These are phyloP conservation scores for Vaccinium myrtillus DNA, from an alignment of 148 eudicot species.

Conservation along the genomic window DNA sequence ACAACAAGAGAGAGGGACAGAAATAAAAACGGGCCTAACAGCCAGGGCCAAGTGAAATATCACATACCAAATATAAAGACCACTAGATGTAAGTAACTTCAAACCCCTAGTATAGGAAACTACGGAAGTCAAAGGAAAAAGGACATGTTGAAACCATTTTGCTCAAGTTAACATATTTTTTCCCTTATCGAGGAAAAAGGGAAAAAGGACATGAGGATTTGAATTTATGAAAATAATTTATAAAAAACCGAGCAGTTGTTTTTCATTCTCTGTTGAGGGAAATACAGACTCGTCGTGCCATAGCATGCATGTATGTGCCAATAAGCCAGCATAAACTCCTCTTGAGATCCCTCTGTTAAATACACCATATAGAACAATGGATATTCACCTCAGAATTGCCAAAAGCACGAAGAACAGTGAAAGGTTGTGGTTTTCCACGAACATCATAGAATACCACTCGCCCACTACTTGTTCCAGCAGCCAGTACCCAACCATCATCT, in stretches of 20 bases:
- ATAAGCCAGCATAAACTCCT: background rate
- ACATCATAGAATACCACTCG: slow-evolving; percentile 87
- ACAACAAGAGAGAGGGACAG: background rate
- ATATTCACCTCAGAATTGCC: slow-evolving; percentile 73
- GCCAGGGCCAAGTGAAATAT: background rate
- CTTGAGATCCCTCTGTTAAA: background rate
- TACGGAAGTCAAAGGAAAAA: background rate
- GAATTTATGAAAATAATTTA: background rate
- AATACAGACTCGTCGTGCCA: background rate
- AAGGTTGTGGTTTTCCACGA: slow-evolving; percentile 91
- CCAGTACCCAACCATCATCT: slow-evolving; percentile 88
- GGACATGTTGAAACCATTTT: no score
- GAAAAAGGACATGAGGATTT: background rate
- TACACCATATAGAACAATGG: background rate
- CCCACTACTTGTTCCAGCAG: slow-evolving; percentile 93
- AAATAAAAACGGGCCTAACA: background rate
- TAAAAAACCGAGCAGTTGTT: background rate
- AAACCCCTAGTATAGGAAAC: background rate
- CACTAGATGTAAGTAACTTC: background rate
- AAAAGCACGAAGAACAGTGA: slow-evolving; percentile 88
- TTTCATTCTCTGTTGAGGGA: background rate
- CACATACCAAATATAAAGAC: background rate
- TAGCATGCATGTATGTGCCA: background rate
- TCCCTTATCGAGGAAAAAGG: no score
- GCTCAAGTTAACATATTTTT: no score